Evolutionary conservation across 345 rosid species (phyloP).

Genomic region (Sisymbrium irio): DNA sequence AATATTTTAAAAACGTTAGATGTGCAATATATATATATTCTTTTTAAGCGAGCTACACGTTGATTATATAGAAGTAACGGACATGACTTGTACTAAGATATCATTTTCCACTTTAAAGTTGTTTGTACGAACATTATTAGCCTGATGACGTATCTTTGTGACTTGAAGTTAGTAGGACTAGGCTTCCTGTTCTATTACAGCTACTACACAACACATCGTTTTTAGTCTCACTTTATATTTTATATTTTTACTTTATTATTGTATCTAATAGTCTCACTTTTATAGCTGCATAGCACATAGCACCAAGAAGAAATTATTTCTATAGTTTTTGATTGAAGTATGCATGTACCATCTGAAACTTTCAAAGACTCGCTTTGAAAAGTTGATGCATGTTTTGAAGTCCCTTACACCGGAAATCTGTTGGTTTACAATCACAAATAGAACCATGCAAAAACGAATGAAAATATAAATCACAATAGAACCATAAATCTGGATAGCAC

Average conservation of each 20-base stretch:
- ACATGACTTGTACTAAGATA: slow-evolving; percentile 11
- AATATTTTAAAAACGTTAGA: not conserved
- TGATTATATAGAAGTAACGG: not conserved
- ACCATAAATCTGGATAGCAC: not conserved
- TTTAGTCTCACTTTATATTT: not conserved
- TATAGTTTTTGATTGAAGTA: not conserved
- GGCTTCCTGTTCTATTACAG: not conserved
- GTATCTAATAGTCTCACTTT: not conserved
- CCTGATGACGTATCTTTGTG: slow-evolving; percentile 8
- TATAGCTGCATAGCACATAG: too few species aligned
- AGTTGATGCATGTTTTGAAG: not conserved
- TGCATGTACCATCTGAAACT: not conserved
- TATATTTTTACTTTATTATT: too few species aligned
- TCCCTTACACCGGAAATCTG: not conserved
- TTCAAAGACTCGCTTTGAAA: not conserved
- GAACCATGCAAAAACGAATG: too few species aligned
- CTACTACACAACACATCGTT: slow-evolving; percentile 1
- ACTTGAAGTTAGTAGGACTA: slow-evolving; percentile 4
- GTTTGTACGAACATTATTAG: slow-evolving; percentile 2
- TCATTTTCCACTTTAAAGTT: slow-evolving; percentile 14
- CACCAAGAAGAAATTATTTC: too few species aligned
- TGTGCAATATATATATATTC: not conserved
- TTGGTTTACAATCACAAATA: not conserved
- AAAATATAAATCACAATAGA: too few species aligned
- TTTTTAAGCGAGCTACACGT: not conserved